Conservation (phyloP, 805 yeast species). For the Saccharomycopsis vini region DNA sequence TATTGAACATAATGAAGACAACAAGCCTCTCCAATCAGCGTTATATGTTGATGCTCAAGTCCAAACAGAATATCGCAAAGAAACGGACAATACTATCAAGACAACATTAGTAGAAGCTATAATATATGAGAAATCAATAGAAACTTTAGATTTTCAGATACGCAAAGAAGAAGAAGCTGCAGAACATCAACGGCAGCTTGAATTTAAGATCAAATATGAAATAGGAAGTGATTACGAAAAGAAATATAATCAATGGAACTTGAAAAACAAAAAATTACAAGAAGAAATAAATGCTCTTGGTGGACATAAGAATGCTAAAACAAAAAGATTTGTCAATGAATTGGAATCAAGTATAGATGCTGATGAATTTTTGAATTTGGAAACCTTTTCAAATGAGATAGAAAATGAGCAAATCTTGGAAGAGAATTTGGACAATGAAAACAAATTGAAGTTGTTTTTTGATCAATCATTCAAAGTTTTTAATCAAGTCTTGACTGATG, state of each 20-base stretch:
- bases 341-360: neutral
- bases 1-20: too few relatives aligned
- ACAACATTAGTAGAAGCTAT: too few relatives aligned
- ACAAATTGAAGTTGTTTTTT: constrained; percentile 6
- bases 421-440: neutral
- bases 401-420: neutral
- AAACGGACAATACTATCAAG: too few relatives aligned
- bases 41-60: constrained; percentile 12
- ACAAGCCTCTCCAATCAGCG: too few relatives aligned
- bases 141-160: constrained; percentile 15
- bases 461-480: constrained; percentile 16
- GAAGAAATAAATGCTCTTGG: neutral
- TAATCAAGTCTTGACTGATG: constrained; percentile 11
- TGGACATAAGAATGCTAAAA: neutral
- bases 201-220: constrained; percentile 2
- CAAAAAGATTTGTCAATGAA: neutral
- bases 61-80: constrained; percentile 12
- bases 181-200: constrained; percentile 1
- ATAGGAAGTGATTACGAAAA: neutral
- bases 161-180: constrained; percentile 7
- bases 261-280: neutral
- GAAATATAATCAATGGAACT: neutral
- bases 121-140: constrained; percentile 15
- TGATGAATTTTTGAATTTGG: neutral
- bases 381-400: neutral